phyloP scores from a whole-genome alignment of 1,284 basidiomycete species.

The Vanrija sp. region DNA sequence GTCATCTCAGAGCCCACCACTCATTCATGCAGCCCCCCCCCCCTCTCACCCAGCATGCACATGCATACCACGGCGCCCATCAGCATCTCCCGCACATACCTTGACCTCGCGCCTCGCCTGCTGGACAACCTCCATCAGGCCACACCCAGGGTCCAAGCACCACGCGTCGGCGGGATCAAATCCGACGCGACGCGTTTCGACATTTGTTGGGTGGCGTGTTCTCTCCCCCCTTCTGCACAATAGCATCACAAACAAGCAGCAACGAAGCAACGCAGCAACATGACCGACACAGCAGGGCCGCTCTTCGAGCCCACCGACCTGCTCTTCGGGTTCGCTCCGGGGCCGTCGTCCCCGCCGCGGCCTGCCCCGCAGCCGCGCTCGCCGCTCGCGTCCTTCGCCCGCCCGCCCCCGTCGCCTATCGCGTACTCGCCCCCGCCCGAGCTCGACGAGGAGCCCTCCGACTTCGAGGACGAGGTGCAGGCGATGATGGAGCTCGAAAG shows the following conservation, averaged over 20 bases:
- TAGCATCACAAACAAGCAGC: neutral
- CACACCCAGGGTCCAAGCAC: too few species aligned
- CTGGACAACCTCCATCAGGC: too few species aligned
- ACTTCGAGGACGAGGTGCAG: conserved; percentile 27
- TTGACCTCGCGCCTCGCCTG: too few species aligned
- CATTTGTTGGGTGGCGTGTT: neutral
- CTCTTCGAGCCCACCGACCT: neutral
- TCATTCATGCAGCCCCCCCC: too few species aligned
- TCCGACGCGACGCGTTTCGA: neutral
- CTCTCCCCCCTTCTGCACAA: neutral
- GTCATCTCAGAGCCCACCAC: too few species aligned
- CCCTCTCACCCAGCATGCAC: too few species aligned
- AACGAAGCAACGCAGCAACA: neutral
- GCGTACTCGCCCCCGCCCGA: conserved; percentile 23
- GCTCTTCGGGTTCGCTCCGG: neutral
- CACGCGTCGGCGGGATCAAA: too few species aligned
- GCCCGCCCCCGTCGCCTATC: neutral
- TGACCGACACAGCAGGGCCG: neutral
- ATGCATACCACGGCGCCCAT: too few species aligned
- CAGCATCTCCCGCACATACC: too few species aligned
- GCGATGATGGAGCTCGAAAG: conserved; percentile 19
- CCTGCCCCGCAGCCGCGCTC: neutral
- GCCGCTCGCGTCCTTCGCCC: neutral
- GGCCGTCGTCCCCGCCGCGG: neutral
- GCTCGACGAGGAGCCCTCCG: conserved; percentile 22